A percentile compares a stretch with the other conserved stretches of the same genome.
Conservation (phyloP, 495 filamentous ascomycete genomes). For the Neurospora sp. region DNA sequence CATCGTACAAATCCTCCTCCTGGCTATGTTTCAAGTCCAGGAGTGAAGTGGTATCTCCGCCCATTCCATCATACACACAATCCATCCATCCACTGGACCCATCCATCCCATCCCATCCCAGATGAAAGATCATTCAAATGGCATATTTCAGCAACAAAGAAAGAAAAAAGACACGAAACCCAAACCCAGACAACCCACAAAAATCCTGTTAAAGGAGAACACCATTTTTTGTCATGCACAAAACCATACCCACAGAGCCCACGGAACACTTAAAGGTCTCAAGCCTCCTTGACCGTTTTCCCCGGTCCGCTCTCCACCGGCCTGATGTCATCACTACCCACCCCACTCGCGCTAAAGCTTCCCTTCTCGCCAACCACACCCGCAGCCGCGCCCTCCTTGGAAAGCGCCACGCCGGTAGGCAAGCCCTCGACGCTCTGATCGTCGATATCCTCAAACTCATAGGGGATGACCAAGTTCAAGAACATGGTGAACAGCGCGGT, state of each 20-base stretch:
- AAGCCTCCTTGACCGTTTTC: neutral
- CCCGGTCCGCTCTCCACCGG: neutral
- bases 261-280: neutral
- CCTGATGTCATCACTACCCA: neutral
- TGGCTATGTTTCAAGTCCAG: neutral
- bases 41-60: neutral
- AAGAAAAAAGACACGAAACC: neutral
- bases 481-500: slow-evolving; percentile 60
- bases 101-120: neutral
- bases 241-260: neutral
- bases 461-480: slow-evolving; percentile 61
- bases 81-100: neutral
- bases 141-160: neutral
- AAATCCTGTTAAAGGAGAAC: neutral
- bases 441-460: slow-evolving; percentile 52
- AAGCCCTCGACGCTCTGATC: neutral
- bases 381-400: neutral
- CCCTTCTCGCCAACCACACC: neutral
- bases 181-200: neutral
- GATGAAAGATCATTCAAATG: neutral
- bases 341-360: neutral
- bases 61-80: neutral
- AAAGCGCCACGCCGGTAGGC: neutral
- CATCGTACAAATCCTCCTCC: neutral
- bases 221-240: neutral